Conservation (phyloP, 352 stramenopile species). For the Phytophthora agathidicida region DNA sequence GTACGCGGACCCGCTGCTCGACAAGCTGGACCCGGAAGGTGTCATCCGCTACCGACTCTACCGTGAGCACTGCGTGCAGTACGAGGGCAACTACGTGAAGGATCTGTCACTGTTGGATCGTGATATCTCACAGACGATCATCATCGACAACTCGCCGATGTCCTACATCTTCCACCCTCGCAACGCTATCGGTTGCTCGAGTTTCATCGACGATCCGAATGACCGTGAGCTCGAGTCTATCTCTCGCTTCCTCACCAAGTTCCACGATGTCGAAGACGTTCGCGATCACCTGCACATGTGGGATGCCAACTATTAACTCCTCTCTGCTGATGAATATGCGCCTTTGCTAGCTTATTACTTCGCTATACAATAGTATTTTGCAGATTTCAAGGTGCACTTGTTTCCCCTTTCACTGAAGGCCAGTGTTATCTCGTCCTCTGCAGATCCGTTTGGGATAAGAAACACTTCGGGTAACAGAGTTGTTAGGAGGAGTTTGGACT, state of each 20-base stretch:
- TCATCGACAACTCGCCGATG: constrained; percentile 98
- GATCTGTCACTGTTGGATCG: constrained; percentile 94
- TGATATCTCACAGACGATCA: constrained; percentile 93
- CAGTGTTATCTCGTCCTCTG: too few relatives aligned
- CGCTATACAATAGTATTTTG: too few relatives aligned
- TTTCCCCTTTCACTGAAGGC: too few relatives aligned
- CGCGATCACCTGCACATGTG: constrained; percentile 63
- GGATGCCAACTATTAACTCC: constrained; percentile 55
- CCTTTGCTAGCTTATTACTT: background rate
- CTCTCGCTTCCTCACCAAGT: constrained; percentile 51
- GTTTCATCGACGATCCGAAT: constrained; percentile 88
- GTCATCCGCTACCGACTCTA: constrained; percentile 91
- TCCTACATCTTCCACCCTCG: constrained; percentile 97
- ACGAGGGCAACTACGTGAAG: constrained; percentile 96
- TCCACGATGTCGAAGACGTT: constrained; percentile 51
- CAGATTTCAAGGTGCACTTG: too few relatives aligned
- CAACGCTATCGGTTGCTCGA: constrained; percentile 73
- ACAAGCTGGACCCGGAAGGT: constrained; percentile 92
- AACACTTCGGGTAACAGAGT: too few relatives aligned
- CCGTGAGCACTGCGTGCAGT: constrained; percentile 94
- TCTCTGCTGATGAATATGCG: background rate
- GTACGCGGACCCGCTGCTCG: constrained; percentile 96
- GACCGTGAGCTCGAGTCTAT: constrained; percentile 88
- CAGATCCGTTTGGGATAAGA: too few relatives aligned
- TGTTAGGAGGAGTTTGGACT: too few relatives aligned